phyloP scores from a whole-genome alignment of 2,329 filamentous ascomycete genomes.

The Microcyclosporella mali region DNA sequence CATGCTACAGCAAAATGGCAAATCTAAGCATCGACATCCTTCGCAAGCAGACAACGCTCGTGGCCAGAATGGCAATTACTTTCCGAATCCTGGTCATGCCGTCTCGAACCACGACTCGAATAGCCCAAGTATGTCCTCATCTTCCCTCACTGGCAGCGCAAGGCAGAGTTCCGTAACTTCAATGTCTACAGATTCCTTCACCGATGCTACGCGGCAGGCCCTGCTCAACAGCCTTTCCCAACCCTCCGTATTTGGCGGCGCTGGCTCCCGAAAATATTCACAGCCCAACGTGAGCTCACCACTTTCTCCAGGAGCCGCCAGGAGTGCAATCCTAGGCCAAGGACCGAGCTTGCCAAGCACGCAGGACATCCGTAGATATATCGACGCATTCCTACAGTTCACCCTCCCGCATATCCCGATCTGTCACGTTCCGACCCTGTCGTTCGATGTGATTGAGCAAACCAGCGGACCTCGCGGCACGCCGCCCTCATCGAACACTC shows the following conservation, averaged over 20 bases:
- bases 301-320: constrained; percentile 34
- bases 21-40: constrained; percentile 16
- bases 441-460: constrained; percentile 73
- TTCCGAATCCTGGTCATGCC: constrained; percentile 40
- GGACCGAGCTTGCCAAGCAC: constrained; percentile 65
- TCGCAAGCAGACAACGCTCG: constrained; percentile 18
- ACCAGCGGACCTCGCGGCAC: constrained; percentile 47
- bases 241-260: constrained; percentile 47
- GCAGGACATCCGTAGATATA: constrained; percentile 80
- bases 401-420: constrained; percentile 96
- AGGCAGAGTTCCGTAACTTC: constrained; percentile 55
- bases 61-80: constrained; percentile 51
- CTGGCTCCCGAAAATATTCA: constrained; percentile 52
- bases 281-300: constrained; percentile 53
- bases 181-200: constrained; percentile 59
- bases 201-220: constrained; percentile 59
- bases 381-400: constrained; percentile 81
- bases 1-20: constrained; percentile 42
- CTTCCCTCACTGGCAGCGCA: constrained; percentile 63
- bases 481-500: constrained; percentile 47
- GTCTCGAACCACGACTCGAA: constrained; percentile 64
- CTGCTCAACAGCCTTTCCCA: constrained; percentile 57
- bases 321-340: constrained; percentile 30
- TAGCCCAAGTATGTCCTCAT: constrained; percentile 55
- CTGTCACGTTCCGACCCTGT: constrained; percentile 81